A percentile compares a stretch with the other conserved stretches of the same genome.
These are phyloP conservation scores for Suillus bovinus DNA, from an alignment of 768 basidiomycete species.

Conservation along the genomic window DNA sequence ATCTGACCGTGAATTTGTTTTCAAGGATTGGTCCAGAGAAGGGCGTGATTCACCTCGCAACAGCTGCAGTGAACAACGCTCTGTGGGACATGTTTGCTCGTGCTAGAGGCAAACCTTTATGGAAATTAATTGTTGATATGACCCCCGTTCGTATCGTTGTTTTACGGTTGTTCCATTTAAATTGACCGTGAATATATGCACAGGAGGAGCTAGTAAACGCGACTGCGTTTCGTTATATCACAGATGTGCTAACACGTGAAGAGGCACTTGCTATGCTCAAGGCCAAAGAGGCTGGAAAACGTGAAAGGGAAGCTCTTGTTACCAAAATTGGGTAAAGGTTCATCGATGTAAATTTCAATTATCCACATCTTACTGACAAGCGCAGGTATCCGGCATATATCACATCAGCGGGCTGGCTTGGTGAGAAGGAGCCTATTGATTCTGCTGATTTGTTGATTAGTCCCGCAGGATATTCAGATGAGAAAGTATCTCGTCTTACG, in stretches of 20 bases:
- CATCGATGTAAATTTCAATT: neutral
- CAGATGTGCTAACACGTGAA: constrained; percentile 89
- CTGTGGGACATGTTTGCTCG: constrained; percentile 93
- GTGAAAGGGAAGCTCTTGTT: constrained; percentile 76
- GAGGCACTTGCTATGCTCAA: constrained; percentile 86
- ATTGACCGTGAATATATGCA: neutral
- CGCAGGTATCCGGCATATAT: constrained; percentile 89
- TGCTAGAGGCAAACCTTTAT: constrained; percentile 79
- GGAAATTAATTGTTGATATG: constrained; percentile 94
- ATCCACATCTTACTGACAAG: neutral
- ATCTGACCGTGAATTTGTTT: neutral
- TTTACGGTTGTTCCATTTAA: neutral
- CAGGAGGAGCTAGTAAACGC: constrained; percentile 80
- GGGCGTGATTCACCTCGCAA: constrained; percentile 90
- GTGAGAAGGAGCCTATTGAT: constrained; percentile 31
- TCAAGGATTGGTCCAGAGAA: constrained; percentile 90
- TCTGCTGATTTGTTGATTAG: constrained; percentile 13
- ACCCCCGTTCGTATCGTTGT: constrained; percentile 52
- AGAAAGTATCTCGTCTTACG: constrained; percentile 85
- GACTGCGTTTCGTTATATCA: constrained; percentile 85
- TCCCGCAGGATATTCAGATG: constrained; percentile 77
- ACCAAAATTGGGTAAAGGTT: constrained; percentile 57
- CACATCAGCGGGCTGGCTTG: constrained; percentile 92
- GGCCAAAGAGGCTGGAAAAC: constrained; percentile 73
- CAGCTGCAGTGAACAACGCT: constrained; percentile 88